Base-by-base conservation (phyloP, 2,329 filamentous ascomycete genomes). In the Lojkania enalia region DNA sequence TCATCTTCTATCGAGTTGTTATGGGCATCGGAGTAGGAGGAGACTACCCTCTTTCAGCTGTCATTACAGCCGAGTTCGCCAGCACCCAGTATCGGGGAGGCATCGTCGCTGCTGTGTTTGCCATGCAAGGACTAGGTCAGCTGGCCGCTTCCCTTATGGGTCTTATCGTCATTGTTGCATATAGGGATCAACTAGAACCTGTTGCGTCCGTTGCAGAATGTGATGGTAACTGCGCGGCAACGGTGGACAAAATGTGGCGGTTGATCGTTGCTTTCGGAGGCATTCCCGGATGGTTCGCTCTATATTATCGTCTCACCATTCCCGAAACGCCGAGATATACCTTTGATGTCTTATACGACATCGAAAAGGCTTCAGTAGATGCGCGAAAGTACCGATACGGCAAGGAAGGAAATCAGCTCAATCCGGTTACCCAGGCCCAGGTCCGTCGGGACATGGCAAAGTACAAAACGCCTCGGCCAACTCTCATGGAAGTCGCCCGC, bases 331-430 rank as follows among this genome's bases (percentile, higher is more conserved):
- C 59, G 14, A 52, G 65, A 15, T 68, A 60, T 38, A 67, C 62
- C 1, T 59, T 60, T 35, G 65, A 66, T 29, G 63, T 67, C 7
- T 51, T 60, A n/a, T 57, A 64, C 35, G 53, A 61, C 37, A 37
- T 48, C 12, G 65, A 68, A 20, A 68, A 66, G 39, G 89, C 83
- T 27, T 77, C 82, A 21, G 81, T 83, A 31, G 88, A 94, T 54
- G 80, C 86, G 54, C 81, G 84, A 60, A 84, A 85, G 20, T 94
- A 92, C 70, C 82, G 88, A 38, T 74, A 74, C 37, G 86, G 87
- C 48, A 79, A 81, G 63, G 63, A 71, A 19, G 61, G 60, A 9
- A 81, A 86, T 39, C 61, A 78, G 6, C 75, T 85, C 1, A 86
- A 92, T 52, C 83, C 87, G 52, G 68, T 88, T 33, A 71, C 77